Percentiles rank a stretch among this genome's conserved stretches.
These are phyloP conservation scores for Protomyces inundatus DNA, from an alignment of 1,139 yeast species.

Conservation along the genomic window DNA sequence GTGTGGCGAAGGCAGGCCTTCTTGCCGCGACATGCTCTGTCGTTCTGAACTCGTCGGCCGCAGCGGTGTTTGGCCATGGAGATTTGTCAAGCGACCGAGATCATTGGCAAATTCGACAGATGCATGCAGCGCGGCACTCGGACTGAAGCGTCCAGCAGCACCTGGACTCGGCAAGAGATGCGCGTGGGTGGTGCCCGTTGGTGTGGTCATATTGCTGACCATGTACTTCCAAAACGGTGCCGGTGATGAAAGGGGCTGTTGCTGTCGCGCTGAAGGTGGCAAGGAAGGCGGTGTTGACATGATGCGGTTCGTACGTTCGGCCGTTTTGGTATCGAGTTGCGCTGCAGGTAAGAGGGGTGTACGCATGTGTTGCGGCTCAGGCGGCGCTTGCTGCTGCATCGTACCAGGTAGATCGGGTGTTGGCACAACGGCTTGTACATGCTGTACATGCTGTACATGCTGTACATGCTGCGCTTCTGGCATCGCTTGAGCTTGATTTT, in stretches of 20 bases:
- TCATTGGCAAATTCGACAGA: background rate
- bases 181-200: conserved; percentile 9
- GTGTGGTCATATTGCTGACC: conserved; percentile 30
- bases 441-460: background rate
- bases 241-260: conserved; percentile 37
- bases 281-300: conserved; percentile 22
- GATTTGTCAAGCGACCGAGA: background rate
- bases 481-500: background rate
- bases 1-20: background rate
- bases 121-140: background rate
- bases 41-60: background rate
- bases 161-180: background rate
- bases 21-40: background rate
- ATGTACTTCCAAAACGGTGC: conserved; percentile 45
- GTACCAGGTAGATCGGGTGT: background rate
- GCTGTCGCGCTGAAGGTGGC: conserved; percentile 7
- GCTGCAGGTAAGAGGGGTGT: background rate
- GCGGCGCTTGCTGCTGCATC: background rate
- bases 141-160: background rate
- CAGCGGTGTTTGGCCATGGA: background rate
- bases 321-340: background rate
- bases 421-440: background rate
- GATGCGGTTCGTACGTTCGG: background rate
- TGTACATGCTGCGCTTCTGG: background rate
- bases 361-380: background rate